Evolutionary conservation across 179 eudicot species (phyloP).

Genomic region (Silene noctiflora): DNA sequence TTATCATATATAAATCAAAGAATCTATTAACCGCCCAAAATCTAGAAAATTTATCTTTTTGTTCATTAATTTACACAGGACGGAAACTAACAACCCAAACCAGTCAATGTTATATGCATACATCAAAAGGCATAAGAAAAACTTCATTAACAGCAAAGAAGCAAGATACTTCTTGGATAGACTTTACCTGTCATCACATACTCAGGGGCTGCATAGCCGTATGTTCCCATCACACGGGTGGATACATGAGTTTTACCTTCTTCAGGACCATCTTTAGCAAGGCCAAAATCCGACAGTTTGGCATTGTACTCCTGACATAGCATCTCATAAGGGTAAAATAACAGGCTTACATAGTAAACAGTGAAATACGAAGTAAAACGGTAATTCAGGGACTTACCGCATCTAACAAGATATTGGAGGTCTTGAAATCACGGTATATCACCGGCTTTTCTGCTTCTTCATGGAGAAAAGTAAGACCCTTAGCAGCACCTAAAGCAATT

Average conservation of each 20-base stretch:
- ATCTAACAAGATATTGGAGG: conserved; percentile 76
- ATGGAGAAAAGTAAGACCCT: conserved; percentile 64
- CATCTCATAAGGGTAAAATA: conserved; percentile 20
- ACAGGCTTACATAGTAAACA: conserved; percentile 5
- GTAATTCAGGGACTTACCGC: conserved; percentile 40
- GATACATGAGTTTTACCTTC: conserved; percentile 92
- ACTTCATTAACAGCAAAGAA: no score
- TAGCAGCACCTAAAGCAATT: conserved; percentile 67
- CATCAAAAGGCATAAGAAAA: not conserved
- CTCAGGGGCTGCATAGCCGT: conserved; percentile 85
- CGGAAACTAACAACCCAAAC: no score
- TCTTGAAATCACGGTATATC: conserved; percentile 72
- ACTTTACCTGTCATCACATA: conserved; percentile 81
- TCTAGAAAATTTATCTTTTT: no score
- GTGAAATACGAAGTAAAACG: conserved; percentile 18
- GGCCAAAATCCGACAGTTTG: conserved; percentile 87
- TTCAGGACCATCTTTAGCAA: conserved; percentile 89
- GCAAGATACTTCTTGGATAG: no score
- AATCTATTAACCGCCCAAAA: no score
- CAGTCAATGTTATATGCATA: not conserved
- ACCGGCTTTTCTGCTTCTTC: conserved; percentile 76
- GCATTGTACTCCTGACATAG: conserved; percentile 76
- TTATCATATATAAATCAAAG: no score
- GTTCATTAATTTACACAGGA: no score
- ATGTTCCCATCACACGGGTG: conserved; percentile 93